Percentiles rank a stretch among this genome's conserved stretches.
Evolutionary conservation across 2,329 filamentous ascomycete genomes (phyloP).

Genomic region (Emydomyces testavorans): DNA sequence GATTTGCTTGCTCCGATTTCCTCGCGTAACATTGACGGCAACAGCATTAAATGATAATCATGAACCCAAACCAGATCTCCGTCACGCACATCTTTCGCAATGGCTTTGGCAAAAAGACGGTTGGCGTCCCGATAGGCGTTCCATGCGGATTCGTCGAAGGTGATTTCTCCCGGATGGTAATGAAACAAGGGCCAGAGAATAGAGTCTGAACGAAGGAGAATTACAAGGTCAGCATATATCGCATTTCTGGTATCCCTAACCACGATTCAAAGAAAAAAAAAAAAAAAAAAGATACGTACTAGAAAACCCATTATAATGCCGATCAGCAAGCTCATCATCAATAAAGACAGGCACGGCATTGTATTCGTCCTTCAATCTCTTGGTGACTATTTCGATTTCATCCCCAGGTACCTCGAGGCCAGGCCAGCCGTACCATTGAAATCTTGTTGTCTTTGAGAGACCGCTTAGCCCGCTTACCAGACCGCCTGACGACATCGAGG

Average conservation of each 20-base stretch:
- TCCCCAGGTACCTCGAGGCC: slow-evolving; percentile 80
- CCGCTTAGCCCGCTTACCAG: slow-evolving; percentile 89
- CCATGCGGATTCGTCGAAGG: slow-evolving; percentile 93
- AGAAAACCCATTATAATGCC: slow-evolving; percentile 95
- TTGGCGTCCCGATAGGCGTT: slow-evolving; percentile 88
- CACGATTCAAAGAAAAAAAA: neutral
- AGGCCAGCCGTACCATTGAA: slow-evolving; percentile 98
- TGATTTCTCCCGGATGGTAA: slow-evolving; percentile 97
- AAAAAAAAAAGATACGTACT: slow-evolving; percentile 47
- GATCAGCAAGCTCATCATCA: slow-evolving; percentile 82
- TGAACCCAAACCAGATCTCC: slow-evolving; percentile 96
- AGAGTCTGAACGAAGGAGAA: slow-evolving; percentile 50
- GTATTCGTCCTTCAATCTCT: slow-evolving; percentile 74
- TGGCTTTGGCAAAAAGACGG: slow-evolving; percentile 75
- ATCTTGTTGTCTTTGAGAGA: slow-evolving; percentile 80
- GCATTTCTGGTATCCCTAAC: neutral
- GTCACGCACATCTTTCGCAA: slow-evolving; percentile 78
- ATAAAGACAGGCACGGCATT: slow-evolving; percentile 86
- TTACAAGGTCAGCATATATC: neutral
- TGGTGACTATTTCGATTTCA: slow-evolving; percentile 62
- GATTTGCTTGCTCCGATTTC: slow-evolving; percentile 70
- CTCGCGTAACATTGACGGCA: slow-evolving; percentile 88
- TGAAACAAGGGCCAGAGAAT: slow-evolving; percentile 98
- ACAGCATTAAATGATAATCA: slow-evolving; percentile 95
- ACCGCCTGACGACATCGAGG: slow-evolving; percentile 93